Evolutionary conservation across 163 green algal species (phyloP).

Genomic region (Volvox carteri): DNA sequence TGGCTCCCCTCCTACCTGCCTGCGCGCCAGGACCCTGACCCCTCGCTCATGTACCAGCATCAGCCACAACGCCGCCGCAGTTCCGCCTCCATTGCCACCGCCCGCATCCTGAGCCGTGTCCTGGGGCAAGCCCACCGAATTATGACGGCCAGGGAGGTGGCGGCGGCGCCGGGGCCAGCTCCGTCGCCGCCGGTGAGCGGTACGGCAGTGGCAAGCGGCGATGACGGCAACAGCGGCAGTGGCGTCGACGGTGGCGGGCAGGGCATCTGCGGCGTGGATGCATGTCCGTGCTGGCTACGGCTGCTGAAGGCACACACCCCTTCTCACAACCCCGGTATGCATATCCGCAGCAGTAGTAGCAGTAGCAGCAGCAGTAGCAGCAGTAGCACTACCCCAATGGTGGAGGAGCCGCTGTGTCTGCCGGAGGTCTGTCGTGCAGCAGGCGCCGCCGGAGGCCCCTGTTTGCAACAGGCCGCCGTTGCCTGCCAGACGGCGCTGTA

Average conservation of each 20-base stretch:
- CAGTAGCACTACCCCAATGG: background rate
- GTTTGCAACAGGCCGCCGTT: slow-evolving; percentile 8
- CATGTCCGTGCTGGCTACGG: background rate
- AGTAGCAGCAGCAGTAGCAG: background rate
- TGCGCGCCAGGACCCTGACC: background rate
- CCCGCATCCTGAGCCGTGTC: background rate
- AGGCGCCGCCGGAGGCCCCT: background rate
- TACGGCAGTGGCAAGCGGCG: too few relatives aligned
- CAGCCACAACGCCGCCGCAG: background rate
- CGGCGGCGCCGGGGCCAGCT: background rate
- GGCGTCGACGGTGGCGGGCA: background rate
- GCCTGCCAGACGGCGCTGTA: background rate
- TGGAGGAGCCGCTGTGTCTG: background rate
- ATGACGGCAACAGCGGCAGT: background rate
- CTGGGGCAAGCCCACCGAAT: background rate
- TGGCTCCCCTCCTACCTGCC: too few relatives aligned
- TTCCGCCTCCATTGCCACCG: background rate
- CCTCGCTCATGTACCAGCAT: slow-evolving; percentile 32
- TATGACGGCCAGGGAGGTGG: background rate
- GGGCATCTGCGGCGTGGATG: background rate
- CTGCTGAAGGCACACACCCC: background rate
- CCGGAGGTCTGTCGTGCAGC: background rate
- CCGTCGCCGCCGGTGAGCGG: background rate
- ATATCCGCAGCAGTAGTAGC: background rate
- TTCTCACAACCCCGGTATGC: background rate